Evolutionary conservation across 2,329 filamentous ascomycete genomes (phyloP).

Genomic region (Colletotrichum truncatum): DNA sequence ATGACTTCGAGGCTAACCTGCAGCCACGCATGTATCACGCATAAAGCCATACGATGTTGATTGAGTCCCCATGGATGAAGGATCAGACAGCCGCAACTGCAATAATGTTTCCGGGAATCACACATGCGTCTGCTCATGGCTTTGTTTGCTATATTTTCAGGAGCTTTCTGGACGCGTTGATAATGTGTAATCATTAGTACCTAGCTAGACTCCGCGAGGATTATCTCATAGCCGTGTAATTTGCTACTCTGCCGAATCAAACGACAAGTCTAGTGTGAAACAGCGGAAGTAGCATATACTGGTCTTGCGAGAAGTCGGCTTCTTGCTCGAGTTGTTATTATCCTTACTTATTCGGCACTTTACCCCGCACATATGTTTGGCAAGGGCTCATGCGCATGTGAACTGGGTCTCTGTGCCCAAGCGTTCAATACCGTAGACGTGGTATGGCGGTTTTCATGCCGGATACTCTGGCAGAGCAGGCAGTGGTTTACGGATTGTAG

Average conservation of each 20-base stretch:
- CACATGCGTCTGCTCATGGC: constrained; percentile 4
- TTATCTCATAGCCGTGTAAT: constrained; percentile 14
- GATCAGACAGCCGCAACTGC: not conserved
- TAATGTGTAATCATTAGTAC: constrained; percentile 24
- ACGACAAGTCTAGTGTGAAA: no score
- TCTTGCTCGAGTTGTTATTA: no score
- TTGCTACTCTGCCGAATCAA: no score
- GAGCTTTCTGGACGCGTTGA: constrained; percentile 25
- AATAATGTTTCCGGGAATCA: not conserved
- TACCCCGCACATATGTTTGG: no score
- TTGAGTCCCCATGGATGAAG: not conserved
- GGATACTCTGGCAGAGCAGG: constrained; percentile 51
- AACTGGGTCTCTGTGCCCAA: no score
- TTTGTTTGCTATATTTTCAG: constrained; percentile 26
- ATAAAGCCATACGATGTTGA: constrained; percentile 26
- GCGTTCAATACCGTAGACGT: not conserved
- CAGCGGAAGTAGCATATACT: no score
- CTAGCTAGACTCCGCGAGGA: constrained; percentile 22
- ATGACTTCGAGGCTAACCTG: constrained; percentile 57
- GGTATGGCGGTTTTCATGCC: not conserved
- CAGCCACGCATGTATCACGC: constrained; percentile 40
- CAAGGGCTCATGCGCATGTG: no score
- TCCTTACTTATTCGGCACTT: no score
- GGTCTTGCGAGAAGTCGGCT: no score
- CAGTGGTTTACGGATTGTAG: constrained; percentile 49